These are phyloP conservation scores for Fusarium marasasianum DNA, from an alignment of 2,329 filamentous ascomycete genomes.

Conservation along the genomic window DNA sequence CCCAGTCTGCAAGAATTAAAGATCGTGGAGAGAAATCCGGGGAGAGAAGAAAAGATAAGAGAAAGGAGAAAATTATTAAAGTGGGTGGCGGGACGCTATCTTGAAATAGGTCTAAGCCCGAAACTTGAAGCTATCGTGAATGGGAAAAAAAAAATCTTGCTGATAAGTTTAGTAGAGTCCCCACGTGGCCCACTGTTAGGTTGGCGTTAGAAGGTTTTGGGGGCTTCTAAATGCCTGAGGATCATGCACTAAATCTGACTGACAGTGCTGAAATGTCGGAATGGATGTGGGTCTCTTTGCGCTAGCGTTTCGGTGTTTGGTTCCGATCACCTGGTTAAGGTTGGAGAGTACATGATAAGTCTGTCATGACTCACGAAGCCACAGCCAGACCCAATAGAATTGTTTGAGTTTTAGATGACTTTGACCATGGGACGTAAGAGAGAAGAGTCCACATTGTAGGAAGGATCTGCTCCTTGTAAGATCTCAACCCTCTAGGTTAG, in stretches of 20 bases:
- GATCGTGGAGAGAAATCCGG: not conserved
- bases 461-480: rapidly evolving
- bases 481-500: not conserved
- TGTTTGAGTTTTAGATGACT: rapidly evolving
- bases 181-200: slow-evolving; percentile 38
- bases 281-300: not conserved
- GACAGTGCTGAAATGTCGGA: not conserved
- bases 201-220: not conserved
- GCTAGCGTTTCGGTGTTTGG: not conserved
- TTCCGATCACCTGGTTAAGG: not conserved
- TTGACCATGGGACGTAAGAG: rapidly evolving
- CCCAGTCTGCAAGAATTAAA: not conserved
- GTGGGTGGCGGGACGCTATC: slow-evolving; percentile 23
- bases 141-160: slow-evolving; percentile 8
- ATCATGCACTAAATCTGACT: not conserved
- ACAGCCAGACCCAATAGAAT: not conserved
- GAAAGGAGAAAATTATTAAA: slow-evolving; percentile 6
- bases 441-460: not conserved
- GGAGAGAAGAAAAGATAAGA: not conserved
- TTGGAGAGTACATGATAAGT: not conserved
- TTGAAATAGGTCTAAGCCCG: slow-evolving; percentile 32
- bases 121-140: slow-evolving; percentile 40
- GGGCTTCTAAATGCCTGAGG: not conserved
- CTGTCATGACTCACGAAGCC: not conserved
- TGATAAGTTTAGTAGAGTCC: slow-evolving; percentile 1